Base-by-base conservation (phyloP, 257 asterid species). In the Jasminum sambac region DNA sequence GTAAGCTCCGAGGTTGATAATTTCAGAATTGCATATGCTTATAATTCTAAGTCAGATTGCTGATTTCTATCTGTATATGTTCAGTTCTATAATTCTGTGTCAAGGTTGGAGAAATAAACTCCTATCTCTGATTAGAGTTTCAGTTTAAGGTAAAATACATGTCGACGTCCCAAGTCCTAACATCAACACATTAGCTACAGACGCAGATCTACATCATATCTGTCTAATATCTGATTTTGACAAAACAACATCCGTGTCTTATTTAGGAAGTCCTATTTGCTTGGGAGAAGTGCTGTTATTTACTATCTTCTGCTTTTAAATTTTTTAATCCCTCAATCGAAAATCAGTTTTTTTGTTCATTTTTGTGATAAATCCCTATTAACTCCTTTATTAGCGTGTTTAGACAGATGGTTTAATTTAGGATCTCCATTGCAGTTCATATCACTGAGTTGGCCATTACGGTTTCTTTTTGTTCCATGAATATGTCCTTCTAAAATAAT, bases 1-100 rank as follows among this genome's bases (percentile, higher is more conserved):
- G 98, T 92, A 73, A 83, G 81, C 70, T 68, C 46, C 64, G 65
- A 0, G 72, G 60, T 58, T 70, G 62, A 38, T 67, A 67, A 57
- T 72, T 72, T 74, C 46, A 44, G 34, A 67, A 44, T 66, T 66
- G 11, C 48, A 46, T 40, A 17, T 57, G 13, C 11, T 13, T 2
- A 11, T 43, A 43, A 43, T 13, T 43, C 50, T 43, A 13, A 10
- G 50, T 43, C 50, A 43, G 50, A 10, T 43, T 43, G n/a, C 11
- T 43, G 13, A 0, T 43, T 11, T 43, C 50, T 11, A n/a, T 2
- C 3, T 43, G 50, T 43, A 7, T 43, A 43, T 43, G 16, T 23
- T 21, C 17, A 0, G 19, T 17, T 43, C n/a, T 59, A 10, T 34
- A 70, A 37, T 48, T 38, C 66, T 14, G 44, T 38, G 62, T 21